phyloP scores from a whole-genome alignment of 345 rosid genomes.

The Nephelium lappaceum region DNA sequence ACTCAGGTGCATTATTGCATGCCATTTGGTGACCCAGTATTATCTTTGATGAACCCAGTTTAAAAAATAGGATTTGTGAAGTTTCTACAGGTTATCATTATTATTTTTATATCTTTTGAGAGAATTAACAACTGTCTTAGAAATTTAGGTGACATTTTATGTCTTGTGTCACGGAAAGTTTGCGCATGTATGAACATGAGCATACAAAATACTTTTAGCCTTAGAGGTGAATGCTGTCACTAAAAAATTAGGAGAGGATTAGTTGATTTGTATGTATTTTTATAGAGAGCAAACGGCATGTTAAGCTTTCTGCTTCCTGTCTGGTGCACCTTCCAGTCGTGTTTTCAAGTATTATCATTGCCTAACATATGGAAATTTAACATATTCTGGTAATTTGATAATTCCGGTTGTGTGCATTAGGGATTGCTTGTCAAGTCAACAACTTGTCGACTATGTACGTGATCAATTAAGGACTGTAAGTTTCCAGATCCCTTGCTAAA shows the following conservation, averaged over 20 bases:
- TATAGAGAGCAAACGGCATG: not conserved
- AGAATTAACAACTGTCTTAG: not conserved
- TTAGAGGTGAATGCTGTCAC: no score
- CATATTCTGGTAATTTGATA: constrained; percentile 5
- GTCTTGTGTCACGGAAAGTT: not conserved
- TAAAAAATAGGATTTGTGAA: not conserved
- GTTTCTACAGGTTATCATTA: not conserved
- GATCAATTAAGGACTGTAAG: constrained; percentile 60
- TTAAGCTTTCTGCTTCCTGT: not conserved
- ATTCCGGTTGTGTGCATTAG: constrained; percentile 26
- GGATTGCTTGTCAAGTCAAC: constrained; percentile 91
- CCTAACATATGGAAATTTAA: not conserved
- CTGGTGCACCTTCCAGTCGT: not conserved
- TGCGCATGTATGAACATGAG: no score
- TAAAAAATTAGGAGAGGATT: no score
- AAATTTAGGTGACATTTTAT: not conserved
- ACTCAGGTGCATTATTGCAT: not conserved
- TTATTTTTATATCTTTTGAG: not conserved
- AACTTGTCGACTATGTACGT: constrained; percentile 67
- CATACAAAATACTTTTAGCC: no score
- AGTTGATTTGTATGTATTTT: no score
- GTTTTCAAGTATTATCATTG: not conserved
- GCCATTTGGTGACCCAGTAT: not conserved
- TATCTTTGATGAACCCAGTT: not conserved
- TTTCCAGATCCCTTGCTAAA: not conserved